Evolutionary conservation across 2,329 filamentous ascomycete genomes (phyloP), one percentile per base, ranked within the genome.

Genomic region (Plenodomus lindquistii): DNA sequence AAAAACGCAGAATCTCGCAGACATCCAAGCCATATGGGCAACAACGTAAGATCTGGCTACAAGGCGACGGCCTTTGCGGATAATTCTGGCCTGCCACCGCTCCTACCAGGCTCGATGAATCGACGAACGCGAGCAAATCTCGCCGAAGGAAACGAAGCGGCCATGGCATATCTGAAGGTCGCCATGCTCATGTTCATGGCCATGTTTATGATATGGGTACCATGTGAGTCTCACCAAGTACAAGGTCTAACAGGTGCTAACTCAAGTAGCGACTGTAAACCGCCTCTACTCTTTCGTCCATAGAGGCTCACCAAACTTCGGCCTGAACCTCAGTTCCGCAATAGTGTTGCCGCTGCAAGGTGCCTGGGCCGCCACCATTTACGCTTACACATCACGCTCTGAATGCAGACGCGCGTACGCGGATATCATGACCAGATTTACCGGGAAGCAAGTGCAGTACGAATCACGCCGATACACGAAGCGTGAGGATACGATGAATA

Each of bases 351-450:
- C 90, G 0, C 79, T 91, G 0, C 90, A 95, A 66, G 90, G 90
- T 0, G 88, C 92, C 62, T 94, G 89, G 89, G 95, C 95, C 67
- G 83, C 85, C 16, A 70, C 88, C 48, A 90, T 95, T 57, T 95
- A 94, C 71, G 73, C 84, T 4, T 66, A 60, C 16, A 67, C 66
- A 0, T 65, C 65, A 0, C 66, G 64, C 52, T 34, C 51, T 0
- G 68, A 70, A 35, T 67, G 60, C 34, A 63, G 55, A 24, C 57
- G 59, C 15, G 63, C 62, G 4, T 51, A 52, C 9, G 40, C 39
- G 13, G 46, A 50, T 20, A 20, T 50, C 2, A 27, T 57, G 34
- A 36, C 42, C 3, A 52, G 43, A 24, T 1, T 63, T n/a, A 51
- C 31, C 8, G 53, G 55, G 18, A 41, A 38, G 21, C 21, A 37